Evolutionary conservation across 495 filamentous ascomycete species (phyloP).

Genomic region (Physcia stellaris): DNA sequence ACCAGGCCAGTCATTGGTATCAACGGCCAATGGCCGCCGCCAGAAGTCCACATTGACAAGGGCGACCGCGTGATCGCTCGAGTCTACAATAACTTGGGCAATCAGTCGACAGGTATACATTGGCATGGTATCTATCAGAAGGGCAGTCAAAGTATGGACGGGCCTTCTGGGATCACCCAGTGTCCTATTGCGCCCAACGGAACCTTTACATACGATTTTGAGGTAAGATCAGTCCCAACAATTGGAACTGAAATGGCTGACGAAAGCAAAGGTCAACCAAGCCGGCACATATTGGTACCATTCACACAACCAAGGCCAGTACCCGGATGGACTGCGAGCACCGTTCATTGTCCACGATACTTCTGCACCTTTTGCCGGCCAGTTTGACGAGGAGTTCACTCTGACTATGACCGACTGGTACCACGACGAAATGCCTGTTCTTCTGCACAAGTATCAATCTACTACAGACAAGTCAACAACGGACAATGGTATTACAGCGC

Average conservation of each 20-base stretch:
- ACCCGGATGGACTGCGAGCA: slow-evolving; percentile 63
- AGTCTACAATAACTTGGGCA: slow-evolving; percentile 56
- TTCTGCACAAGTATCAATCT: slow-evolving; percentile 32
- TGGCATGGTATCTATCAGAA: slow-evolving; percentile 72
- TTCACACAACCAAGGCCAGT: slow-evolving; percentile 53
- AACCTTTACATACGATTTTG: slow-evolving; percentile 64
- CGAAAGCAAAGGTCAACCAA: slow-evolving; percentile 37
- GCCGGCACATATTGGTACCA: slow-evolving; percentile 79
- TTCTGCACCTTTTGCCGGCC: slow-evolving; percentile 39
- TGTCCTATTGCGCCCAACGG: slow-evolving; percentile 51
- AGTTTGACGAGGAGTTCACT: slow-evolving; percentile 54
- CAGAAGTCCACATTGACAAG: slow-evolving; percentile 50
- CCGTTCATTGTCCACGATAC: slow-evolving; percentile 61
- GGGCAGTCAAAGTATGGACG: slow-evolving; percentile 61
- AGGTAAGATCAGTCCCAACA: slow-evolving; percentile 28
- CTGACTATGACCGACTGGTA: slow-evolving; percentile 57
- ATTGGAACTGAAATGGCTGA: slow-evolving; percentile 9
- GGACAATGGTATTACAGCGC: slow-evolving; percentile 29
- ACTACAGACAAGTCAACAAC: slow-evolving; percentile 37
- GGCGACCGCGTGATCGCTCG: slow-evolving; percentile 63
- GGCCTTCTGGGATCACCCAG: slow-evolving; percentile 52
- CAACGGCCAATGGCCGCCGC: slow-evolving; percentile 69
- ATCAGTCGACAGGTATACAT: slow-evolving; percentile 58
- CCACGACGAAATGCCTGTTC: slow-evolving; percentile 31
- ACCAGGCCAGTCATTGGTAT: slow-evolving; percentile 62